Conservation (phyloP, 2,329 filamentous ascomycete genomes). For the Xylariaceae sp. region DNA sequence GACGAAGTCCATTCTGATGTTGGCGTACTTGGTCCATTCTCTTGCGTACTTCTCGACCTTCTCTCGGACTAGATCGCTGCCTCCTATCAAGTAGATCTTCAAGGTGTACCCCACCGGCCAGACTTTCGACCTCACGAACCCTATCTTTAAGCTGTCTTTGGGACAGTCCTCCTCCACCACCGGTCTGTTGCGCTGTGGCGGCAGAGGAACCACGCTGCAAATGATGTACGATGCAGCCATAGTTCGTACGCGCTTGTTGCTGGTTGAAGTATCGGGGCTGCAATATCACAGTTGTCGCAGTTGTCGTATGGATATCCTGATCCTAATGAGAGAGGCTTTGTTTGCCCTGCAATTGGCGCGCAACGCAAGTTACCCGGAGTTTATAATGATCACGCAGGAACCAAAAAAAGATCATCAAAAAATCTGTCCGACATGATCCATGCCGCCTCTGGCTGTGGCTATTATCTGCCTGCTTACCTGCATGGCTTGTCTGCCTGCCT, state of each 20-base stretch:
- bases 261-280: background rate
- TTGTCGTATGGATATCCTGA: too few species aligned
- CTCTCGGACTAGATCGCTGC: background rate
- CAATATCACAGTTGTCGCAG: too few species aligned
- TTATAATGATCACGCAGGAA: too few species aligned
- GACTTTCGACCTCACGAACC: background rate
- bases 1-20: slow-evolving; percentile 7
- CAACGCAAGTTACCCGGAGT: too few species aligned
- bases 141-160: background rate
- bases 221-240: slow-evolving; percentile 1
- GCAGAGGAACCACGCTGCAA: slow-evolving; percentile 3
- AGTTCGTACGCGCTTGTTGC: background rate
- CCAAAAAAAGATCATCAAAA: too few species aligned
- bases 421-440: too few species aligned
- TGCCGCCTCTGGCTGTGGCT: too few species aligned
- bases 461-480: too few species aligned
- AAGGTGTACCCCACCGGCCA: slow-evolving; percentile 5
- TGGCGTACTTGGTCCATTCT: slow-evolving; percentile 10
- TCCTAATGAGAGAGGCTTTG: too few species aligned
- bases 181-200: background rate
- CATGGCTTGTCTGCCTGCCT: too few species aligned
- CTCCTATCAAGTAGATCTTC: slow-evolving; percentile 2
- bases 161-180: background rate
- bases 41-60: slow-evolving; percentile 5
- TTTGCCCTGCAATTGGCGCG: too few species aligned